A percentile compares a stretch with the other conserved stretches of the same genome.
Evolutionary conservation across 2,329 filamentous ascomycete species (phyloP).

Genomic region (Aspergillus sergii): DNA sequence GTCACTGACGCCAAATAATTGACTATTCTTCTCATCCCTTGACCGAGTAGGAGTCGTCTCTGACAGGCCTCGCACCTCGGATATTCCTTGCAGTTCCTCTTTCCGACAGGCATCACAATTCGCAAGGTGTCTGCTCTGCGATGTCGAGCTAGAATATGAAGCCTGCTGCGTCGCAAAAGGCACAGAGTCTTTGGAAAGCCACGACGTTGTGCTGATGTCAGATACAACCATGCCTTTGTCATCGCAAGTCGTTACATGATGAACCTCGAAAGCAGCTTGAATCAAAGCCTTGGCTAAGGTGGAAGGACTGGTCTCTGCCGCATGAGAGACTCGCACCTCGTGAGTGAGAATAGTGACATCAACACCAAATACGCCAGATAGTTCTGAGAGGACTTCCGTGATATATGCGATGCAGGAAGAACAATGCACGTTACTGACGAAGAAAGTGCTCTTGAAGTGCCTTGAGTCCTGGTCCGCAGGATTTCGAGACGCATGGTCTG

Average conservation of each 20-base stretch:
- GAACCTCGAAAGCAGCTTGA: slow-evolving; percentile 51
- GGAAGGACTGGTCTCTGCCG: slow-evolving; percentile 29
- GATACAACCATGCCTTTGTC: slow-evolving; percentile 30
- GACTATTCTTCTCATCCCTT: slow-evolving; percentile 1
- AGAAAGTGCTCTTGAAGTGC: slow-evolving; percentile 36
- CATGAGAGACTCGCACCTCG: slow-evolving; percentile 47
- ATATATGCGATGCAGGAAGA: slow-evolving; percentile 51
- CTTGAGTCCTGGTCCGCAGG: slow-evolving; percentile 16
- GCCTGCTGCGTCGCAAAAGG: slow-evolving; percentile 24
- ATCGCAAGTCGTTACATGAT: slow-evolving; percentile 46
- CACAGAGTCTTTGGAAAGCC: slow-evolving; percentile 31
- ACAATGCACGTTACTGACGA: slow-evolving; percentile 53
- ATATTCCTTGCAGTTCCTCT: slow-evolving; percentile 35
- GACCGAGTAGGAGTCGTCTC: slow-evolving; percentile 1
- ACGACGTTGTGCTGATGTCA: slow-evolving; percentile 39
- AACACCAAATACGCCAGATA: slow-evolving; percentile 37
- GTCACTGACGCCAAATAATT: not conserved
- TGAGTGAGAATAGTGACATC: slow-evolving; percentile 49
- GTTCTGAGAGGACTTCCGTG: slow-evolving; percentile 44
- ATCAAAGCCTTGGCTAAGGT: slow-evolving; percentile 42
- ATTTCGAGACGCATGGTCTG: slow-evolving; percentile 4
- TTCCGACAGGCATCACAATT: slow-evolving; percentile 55
- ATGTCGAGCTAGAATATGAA: slow-evolving; percentile 21
- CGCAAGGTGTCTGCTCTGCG: slow-evolving; percentile 43
- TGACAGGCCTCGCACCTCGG: slow-evolving; percentile 17